Percentiles rank a stretch among this genome's conserved stretches.
phyloP scores from a whole-genome alignment of 2,329 filamentous ascomycete genomes.

The Falciphora oryzae region DNA sequence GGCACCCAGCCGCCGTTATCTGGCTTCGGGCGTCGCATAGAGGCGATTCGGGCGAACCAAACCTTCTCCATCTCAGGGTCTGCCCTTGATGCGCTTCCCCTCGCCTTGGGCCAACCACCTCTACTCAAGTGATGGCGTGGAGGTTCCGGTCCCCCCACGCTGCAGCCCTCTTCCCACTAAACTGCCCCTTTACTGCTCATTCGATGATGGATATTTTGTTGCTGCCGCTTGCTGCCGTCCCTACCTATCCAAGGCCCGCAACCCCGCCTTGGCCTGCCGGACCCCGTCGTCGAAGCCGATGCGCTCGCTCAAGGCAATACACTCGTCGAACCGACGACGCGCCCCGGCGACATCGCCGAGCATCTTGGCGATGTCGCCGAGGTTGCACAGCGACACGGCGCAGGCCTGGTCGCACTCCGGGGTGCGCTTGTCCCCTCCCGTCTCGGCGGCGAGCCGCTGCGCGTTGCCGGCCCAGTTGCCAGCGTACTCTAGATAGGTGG shows the following conservation, averaged over 20 bases:
- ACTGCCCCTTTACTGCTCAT: background rate
- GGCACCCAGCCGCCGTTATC: too few species aligned
- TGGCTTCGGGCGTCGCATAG: too few species aligned
- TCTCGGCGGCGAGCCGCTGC: slow-evolving; percentile 57
- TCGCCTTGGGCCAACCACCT: too few species aligned
- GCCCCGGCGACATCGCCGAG: slow-evolving; percentile 61
- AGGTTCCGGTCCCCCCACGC: background rate
- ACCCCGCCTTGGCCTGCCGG: slow-evolving; percentile 44
- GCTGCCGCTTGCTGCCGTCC: background rate
- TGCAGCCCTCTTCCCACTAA: too few species aligned
- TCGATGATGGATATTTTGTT: too few species aligned
- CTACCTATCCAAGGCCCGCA: slow-evolving; percentile 21
- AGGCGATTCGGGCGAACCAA: too few species aligned
- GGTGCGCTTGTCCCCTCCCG: slow-evolving; percentile 60
- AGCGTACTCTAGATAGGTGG: slow-evolving; percentile 62
- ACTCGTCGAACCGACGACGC: slow-evolving; percentile 61
- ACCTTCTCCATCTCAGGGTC: too few species aligned
- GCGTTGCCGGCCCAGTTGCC: slow-evolving; percentile 76
- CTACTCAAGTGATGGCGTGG: background rate
- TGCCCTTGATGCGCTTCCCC: too few species aligned
- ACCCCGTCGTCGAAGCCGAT: slow-evolving; percentile 48
- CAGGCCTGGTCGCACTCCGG: slow-evolving; percentile 81
- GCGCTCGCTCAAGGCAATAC: slow-evolving; percentile 53
- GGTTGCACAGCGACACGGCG: slow-evolving; percentile 76
- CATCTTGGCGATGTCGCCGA: slow-evolving; percentile 79